Percentiles rank a stretch among this genome's conserved stretches.
Evolutionary conservation across 169 alveolate genomes (phyloP).

Genomic region (Eimeria falciformis): DNA sequence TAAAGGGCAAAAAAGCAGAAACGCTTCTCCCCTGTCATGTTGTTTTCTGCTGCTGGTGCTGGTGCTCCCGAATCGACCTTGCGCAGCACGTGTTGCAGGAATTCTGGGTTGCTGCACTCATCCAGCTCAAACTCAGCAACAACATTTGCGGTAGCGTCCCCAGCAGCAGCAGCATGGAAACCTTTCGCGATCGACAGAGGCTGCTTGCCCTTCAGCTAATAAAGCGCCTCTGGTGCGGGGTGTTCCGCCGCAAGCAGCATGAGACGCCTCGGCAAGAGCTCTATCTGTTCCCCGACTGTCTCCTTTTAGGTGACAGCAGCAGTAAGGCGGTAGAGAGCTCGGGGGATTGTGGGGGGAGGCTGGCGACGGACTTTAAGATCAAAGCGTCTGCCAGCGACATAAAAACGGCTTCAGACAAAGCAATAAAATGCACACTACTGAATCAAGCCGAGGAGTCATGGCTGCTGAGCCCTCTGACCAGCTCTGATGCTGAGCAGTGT

Average conservation of each 20-base stretch:
- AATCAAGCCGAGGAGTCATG: too few species aligned
- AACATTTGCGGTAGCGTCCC: neutral
- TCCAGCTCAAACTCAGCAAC: constrained; percentile 44
- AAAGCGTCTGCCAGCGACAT: neutral
- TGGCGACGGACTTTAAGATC: constrained; percentile 4
- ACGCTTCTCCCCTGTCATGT: neutral
- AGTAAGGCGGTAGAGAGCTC: neutral
- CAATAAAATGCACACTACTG: too few species aligned
- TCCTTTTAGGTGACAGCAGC: constrained; percentile 20
- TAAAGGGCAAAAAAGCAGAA: constrained; percentile 45
- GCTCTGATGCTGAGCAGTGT: too few species aligned
- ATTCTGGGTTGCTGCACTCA: constrained; percentile 49
- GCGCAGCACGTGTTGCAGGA: constrained; percentile 48
- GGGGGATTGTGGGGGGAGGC: constrained; percentile 13
- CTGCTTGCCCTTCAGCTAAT: neutral
- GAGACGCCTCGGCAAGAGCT: constrained; percentile 25
- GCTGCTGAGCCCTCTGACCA: too few species aligned
- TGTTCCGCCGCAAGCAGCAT: constrained; percentile 60
- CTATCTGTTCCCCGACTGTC: neutral
- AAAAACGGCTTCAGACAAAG: too few species aligned
- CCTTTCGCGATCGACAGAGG: neutral
- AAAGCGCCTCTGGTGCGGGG: neutral
- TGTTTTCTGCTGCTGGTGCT: neutral
- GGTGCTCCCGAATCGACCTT: constrained; percentile 17
- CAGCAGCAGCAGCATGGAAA: neutral